Evolutionary conservation across 1,139 yeast species (phyloP).

Genomic region (Blastobotrys illinoisensis): DNA sequence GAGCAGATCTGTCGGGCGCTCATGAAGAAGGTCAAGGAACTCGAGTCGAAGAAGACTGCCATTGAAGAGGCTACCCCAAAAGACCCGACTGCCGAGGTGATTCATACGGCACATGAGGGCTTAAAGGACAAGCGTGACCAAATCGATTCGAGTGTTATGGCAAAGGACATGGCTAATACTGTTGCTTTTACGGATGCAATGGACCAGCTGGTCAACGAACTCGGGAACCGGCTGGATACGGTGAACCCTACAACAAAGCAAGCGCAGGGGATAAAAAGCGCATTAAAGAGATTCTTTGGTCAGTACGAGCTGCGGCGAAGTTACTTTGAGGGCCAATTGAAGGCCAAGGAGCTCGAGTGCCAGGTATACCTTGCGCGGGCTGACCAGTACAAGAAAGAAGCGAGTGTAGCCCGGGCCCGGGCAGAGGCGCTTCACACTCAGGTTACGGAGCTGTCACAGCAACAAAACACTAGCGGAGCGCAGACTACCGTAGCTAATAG

Average conservation of each 20-base stretch:
- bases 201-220: neutral
- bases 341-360: conserved; percentile 15
- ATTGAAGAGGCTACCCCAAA: neutral
- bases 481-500: neutral
- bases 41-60: conserved; percentile 3
- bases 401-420: conserved; percentile 1
- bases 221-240: neutral
- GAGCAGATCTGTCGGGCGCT: conserved; percentile 13
- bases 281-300: conserved; percentile 11
- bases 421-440: neutral
- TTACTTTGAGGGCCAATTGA: conserved; percentile 13
- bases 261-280: conserved; percentile 5
- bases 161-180: neutral
- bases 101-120: neutral
- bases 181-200: neutral
- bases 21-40: conserved; percentile 5
- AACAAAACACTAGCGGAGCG: neutral
- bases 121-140: neutral
- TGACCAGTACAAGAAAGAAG: conserved; percentile 8
- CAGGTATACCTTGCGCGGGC: conserved; percentile 14
- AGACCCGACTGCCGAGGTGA: neutral
- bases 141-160: neutral
- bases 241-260: neutral
- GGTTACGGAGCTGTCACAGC: neutral
- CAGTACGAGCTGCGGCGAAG: conserved; percentile 16